Evolutionary conservation across 768 basidiomycete genomes (phyloP).

Genomic region (Gymnopilus dilepis): DNA sequence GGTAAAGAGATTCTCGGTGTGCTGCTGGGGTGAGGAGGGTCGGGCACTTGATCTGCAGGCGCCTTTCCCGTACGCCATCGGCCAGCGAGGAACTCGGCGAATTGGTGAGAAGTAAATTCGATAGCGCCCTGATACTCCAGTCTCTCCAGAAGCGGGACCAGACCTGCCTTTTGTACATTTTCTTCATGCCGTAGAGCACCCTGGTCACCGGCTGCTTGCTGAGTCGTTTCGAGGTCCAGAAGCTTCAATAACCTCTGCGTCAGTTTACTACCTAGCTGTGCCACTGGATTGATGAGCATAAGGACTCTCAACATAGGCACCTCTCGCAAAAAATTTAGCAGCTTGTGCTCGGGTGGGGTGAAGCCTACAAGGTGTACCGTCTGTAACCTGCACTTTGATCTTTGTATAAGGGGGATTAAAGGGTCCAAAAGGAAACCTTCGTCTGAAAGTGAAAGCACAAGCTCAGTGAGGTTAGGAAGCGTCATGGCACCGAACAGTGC

Average conservation of each 20-base stretch:
- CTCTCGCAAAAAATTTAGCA: constrained; percentile 20
- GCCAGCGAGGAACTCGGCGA: constrained; percentile 19
- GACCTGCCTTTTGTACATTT: not conserved
- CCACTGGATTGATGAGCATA: constrained; percentile 24
- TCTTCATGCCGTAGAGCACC: not conserved
- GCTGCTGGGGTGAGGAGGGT: not conserved
- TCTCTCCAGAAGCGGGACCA: constrained; percentile 13
- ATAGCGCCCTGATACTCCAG: constrained; percentile 26
- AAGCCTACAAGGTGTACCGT: constrained; percentile 27
- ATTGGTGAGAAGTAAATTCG: constrained; percentile 17
- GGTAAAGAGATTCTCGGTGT: not conserved
- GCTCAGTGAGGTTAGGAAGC: constrained; percentile 22
- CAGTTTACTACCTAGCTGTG: constrained; percentile 22
- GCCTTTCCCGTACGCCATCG: constrained; percentile 16
- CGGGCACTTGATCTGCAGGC: too few species aligned
- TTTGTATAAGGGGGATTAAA: constrained; percentile 20
- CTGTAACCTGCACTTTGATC: constrained; percentile 21
- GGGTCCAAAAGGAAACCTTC: constrained; percentile 16
- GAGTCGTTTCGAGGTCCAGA: constrained; percentile 17
- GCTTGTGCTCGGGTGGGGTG: constrained; percentile 23
- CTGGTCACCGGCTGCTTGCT: not conserved
- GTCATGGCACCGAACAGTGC: constrained; percentile 21
- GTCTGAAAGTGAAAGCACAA: constrained; percentile 26
- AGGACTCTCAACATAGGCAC: constrained; percentile 19
- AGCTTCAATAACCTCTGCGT: constrained; percentile 19